Evolutionary conservation across 352 stramenopile genomes (phyloP), one percentile per base, ranked within the genome.

Genomic region (Globisporangium sylvaticum): DNA sequence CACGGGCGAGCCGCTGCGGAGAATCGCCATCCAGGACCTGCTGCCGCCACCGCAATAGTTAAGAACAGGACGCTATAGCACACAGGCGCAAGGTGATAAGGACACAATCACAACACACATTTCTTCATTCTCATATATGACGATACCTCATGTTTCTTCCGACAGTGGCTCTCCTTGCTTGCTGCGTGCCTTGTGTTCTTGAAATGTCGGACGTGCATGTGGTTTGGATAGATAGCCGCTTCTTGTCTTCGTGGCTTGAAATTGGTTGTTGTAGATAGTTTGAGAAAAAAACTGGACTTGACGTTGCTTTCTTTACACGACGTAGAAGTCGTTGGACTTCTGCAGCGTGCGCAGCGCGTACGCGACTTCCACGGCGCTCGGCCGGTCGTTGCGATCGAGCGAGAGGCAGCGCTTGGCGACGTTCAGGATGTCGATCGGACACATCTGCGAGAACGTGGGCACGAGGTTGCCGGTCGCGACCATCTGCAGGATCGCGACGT

Each of bases 1-100:
- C 68, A 97, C 87, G 25, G 90, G 89, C 12, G 80, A 91, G 29
- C 68, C 77, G 0, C 54, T 92, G 48, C 77, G 75, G 8, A 74
- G 72, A 14, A 72, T 89, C 57, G 70, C 82, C 55, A 72, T 79
- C 15, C 67, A 74, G 39, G 75, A 94, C 58, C 68, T 90, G 27
- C 59, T 91, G n/a, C 76, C 76, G 2, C 80, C 80, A 14, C 68
- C 71, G 25, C 32, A 52, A 22, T 37, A 34, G 37, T 8, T 44
- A 44, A 48, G 14, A n/a, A 0, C 39, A 48, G 39, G 39, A 48
- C n/a, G 4, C 15, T 20, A 15, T 7, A 48, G 12, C 15, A 15
- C 37, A 20, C 37, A 18, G 6, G 8, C 31, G 9, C 37, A 20
- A 48, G 14, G 15, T 48, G 15, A 48, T n/a, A 48, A 8, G 5